Percentiles rank a stretch among this genome's conserved stretches.
phyloP scores from a whole-genome alignment of 345 rosid genomes.

The Tarenaya hassleriana region DNA sequence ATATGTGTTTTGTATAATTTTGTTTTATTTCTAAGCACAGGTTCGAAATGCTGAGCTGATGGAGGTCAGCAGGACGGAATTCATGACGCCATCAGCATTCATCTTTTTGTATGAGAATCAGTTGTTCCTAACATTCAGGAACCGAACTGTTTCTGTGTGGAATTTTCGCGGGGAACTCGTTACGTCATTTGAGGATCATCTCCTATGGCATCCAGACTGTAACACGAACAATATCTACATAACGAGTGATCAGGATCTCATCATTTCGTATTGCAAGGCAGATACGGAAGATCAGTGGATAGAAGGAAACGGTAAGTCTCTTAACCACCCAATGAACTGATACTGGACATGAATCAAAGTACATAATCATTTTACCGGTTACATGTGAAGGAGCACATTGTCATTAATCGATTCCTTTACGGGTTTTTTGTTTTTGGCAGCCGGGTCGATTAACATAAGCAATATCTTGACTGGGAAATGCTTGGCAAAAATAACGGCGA shows the following conservation, averaged over 20 bases:
- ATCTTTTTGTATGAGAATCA: constrained; percentile 93
- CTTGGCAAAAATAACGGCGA: constrained; percentile 70
- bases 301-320: constrained; percentile 68
- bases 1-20: constrained; percentile 1
- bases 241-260: constrained; percentile 96
- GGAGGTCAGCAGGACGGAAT: constrained; percentile 74
- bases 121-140: constrained; percentile 86
- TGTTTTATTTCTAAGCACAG: constrained; percentile 29
- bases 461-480: constrained; percentile 94
- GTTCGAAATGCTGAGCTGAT: constrained; percentile 72
- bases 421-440: constrained; percentile 30
- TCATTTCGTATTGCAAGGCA: constrained; percentile 95
- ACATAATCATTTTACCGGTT: background rate
- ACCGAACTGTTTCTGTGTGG: constrained; percentile 85
- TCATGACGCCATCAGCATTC: constrained; percentile 95
- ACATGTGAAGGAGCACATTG: constrained; percentile 1
- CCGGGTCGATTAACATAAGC: constrained; percentile 88
- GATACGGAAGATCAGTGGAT: constrained; percentile 84
- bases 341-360: background rate
- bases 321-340: constrained; percentile 4
- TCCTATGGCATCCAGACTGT: constrained; percentile 94
- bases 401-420: background rate
- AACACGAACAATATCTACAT: constrained; percentile 94
- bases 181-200: constrained; percentile 96
- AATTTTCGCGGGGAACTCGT: constrained; percentile 95